These are phyloP conservation scores for Torrubiella hemipterigena DNA, from an alignment of 2,329 filamentous ascomycete genomes.

Conservation along the genomic window DNA sequence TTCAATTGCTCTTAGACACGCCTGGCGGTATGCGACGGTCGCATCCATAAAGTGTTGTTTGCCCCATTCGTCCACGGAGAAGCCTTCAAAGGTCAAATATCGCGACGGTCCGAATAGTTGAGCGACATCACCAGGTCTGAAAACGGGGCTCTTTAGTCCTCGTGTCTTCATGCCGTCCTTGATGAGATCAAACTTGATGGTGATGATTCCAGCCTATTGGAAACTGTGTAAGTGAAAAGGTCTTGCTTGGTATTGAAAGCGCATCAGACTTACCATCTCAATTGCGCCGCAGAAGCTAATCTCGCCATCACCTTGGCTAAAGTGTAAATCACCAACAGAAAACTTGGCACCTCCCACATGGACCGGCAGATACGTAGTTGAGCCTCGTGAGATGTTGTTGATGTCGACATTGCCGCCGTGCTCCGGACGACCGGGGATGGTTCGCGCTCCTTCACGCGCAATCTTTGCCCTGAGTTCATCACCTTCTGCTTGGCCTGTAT, in stretches of 20 bases:
- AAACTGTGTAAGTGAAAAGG: too few species aligned
- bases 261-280: slow-evolving; percentile 52
- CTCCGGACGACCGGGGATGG: slow-evolving; percentile 73
- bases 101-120: slow-evolving; percentile 72
- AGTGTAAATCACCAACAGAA: slow-evolving; percentile 79
- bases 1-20: slow-evolving; percentile 43
- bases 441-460: slow-evolving; percentile 67
- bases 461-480: slow-evolving; percentile 54
- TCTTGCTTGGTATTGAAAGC: too few species aligned
- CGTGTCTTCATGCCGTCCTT: slow-evolving; percentile 66
- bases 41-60: slow-evolving; percentile 86
- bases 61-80: slow-evolving; percentile 76
- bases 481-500: slow-evolving; percentile 54
- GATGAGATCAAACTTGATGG: slow-evolving; percentile 79
- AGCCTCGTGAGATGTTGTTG: slow-evolving; percentile 70
- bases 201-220: slow-evolving; percentile 60
- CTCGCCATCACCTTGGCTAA: slow-evolving; percentile 80
- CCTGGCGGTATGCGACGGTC: slow-evolving; percentile 77
- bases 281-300: slow-evolving; percentile 85
- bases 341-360: slow-evolving; percentile 84
- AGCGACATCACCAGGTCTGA: slow-evolving; percentile 76
- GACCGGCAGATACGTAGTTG: slow-evolving; percentile 77
- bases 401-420: slow-evolving; percentile 90
- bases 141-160: slow-evolving; percentile 72
- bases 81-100: slow-evolving; percentile 80